Percentiles rank a stretch among this genome's conserved stretches.
Conservation (phyloP, 495 filamentous ascomycete species). For the Apiosordaria backusii region DNA sequence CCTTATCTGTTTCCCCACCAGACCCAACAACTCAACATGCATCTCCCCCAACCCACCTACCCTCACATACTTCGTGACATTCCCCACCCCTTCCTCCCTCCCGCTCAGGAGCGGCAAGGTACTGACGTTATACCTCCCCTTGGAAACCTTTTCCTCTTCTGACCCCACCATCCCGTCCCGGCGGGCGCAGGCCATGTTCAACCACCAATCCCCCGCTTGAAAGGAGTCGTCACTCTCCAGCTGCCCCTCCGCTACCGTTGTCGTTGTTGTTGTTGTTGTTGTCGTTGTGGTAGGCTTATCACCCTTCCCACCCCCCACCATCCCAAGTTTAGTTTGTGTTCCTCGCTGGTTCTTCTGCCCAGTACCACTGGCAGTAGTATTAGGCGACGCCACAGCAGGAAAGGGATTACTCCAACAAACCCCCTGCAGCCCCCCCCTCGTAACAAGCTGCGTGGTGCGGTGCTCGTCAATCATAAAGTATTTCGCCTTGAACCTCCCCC, state of each 20-base stretch:
- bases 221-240: conserved; percentile 20
- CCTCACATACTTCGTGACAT: conserved; percentile 35
- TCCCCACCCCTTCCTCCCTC: conserved; percentile 33
- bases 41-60: conserved; percentile 35
- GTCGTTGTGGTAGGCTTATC: neutral
- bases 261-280: neutral
- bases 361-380: too few relatives aligned
- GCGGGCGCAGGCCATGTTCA: conserved; percentile 44
- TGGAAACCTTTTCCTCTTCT: conserved; percentile 36
- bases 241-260: neutral
- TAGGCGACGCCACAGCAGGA: neutral
- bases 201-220: conserved; percentile 38
- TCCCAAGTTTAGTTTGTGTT: neutral
- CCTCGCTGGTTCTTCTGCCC: neutral
- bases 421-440: neutral
- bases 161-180: conserved; percentile 45
- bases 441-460: conserved; percentile 19
- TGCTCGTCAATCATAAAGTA: conserved; percentile 43
- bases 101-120: conserved; percentile 44
- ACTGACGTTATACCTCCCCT: conserved; percentile 32
- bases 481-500: conserved; percentile 32
- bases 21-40: conserved; percentile 35
- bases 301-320: too few relatives aligned
- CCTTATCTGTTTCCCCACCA: conserved; percentile 41
- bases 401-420: neutral